Percentiles rank a stretch among this genome's conserved stretches.
phyloP scores from a whole-genome alignment of 192 early-diverging fungal species.

The Phycomyces blakesleeanus region DNA sequence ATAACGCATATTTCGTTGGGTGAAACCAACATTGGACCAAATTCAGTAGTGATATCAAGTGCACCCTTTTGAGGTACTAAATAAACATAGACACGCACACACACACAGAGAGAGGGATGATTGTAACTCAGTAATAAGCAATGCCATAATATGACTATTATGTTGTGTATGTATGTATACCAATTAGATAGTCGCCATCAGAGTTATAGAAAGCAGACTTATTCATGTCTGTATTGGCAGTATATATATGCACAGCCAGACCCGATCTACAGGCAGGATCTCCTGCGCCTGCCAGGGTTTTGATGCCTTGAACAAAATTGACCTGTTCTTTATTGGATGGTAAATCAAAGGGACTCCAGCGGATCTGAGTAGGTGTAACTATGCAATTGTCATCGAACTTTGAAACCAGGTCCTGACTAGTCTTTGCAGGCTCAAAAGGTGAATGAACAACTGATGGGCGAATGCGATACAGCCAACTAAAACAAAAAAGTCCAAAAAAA shows the following conservation, averaged over 20 bases:
- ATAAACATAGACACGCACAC: too few species aligned
- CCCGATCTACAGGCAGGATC: slow-evolving; percentile 73
- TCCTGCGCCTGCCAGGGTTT: slow-evolving; percentile 83
- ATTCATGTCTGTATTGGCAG: slow-evolving; percentile 74
- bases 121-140: too few species aligned
- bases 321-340: slow-evolving; percentile 45
- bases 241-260: slow-evolving; percentile 83
- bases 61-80: slow-evolving; percentile 87
- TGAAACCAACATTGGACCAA: slow-evolving; percentile 75
- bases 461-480: slow-evolving; percentile 94
- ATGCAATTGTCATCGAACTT: slow-evolving; percentile 56
- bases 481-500: background rate
- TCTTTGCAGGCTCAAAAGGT: slow-evolving; percentile 51
- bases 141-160: too few species aligned
- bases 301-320: slow-evolving; percentile 83
- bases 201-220: slow-evolving; percentile 79
- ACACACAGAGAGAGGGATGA: too few species aligned
- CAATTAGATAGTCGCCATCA: slow-evolving; percentile 91
- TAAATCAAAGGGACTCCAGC: slow-evolving; percentile 88
- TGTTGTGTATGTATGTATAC: too few species aligned
- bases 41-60: slow-evolving; percentile 88
- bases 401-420: slow-evolving; percentile 43
- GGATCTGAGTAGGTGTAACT: slow-evolving; percentile 81
- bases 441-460: slow-evolving; percentile 83
- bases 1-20: slow-evolving; percentile 94